Percentiles rank a stretch among this genome's conserved stretches.
Conservation (phyloP, 495 filamentous ascomycete genomes). For the Thermothielavioides terrestris region DNA sequence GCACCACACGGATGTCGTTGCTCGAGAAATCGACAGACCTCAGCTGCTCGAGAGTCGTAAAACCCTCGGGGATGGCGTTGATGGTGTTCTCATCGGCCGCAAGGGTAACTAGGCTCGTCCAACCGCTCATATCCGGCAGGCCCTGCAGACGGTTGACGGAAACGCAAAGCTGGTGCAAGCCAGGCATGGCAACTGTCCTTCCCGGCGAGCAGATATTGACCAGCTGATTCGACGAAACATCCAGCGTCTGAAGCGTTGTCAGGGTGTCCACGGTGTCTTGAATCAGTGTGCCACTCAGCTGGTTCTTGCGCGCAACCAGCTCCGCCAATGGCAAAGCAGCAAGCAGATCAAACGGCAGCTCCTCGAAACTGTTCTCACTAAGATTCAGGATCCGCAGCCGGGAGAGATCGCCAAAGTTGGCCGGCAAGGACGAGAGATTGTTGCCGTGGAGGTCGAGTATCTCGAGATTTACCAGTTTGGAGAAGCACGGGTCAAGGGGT, state of each 20-base stretch:
- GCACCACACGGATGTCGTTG: conserved; percentile 70
- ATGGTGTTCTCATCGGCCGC: conserved; percentile 75
- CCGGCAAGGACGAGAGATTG: conserved; percentile 64
- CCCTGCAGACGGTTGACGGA: conserved; percentile 65
- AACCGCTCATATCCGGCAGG: conserved; percentile 62
- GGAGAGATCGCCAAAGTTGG: conserved; percentile 51
- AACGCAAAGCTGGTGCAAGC: conserved; percentile 63
- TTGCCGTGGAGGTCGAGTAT: conserved; percentile 76
- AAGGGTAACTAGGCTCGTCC: conserved; percentile 63
- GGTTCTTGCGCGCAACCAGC: conserved; percentile 70
- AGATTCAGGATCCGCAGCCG: conserved; percentile 69
- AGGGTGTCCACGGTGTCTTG: conserved; percentile 47
- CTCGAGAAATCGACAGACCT: conserved; percentile 71
- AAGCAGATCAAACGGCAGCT: conserved; percentile 60
- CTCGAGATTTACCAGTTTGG: conserved; percentile 59
- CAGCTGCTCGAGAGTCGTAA: conserved; percentile 56
- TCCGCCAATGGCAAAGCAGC: conserved; percentile 61
- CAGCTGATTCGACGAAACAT: conserved; percentile 69
- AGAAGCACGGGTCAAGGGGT: conserved; percentile 47
- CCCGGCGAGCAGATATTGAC: conserved; percentile 34
- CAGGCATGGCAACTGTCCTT: conserved; percentile 46
- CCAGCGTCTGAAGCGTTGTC: conserved; percentile 58
- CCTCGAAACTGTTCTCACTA: conserved; percentile 60
- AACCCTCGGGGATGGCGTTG: conserved; percentile 61
- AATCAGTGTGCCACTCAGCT: conserved; percentile 63